Base-by-base conservation (phyloP, 305 asterid species). In the Fraxinus dipetala region DNA sequence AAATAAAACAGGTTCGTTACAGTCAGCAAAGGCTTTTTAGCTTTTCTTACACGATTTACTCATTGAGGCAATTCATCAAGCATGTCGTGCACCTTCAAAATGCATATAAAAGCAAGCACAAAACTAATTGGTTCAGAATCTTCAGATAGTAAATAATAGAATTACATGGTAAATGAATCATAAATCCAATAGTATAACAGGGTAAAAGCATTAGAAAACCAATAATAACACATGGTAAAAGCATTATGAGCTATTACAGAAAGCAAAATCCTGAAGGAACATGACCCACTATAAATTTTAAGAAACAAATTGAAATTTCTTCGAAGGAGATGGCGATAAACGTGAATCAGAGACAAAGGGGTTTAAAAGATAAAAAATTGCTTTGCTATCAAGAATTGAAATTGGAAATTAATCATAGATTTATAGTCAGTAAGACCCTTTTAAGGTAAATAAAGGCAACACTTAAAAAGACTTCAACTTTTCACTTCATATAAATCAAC, bases 51-150 rank as follows among this genome's bases (percentile, higher is more conserved):
- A 51, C 59, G 35, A 7, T 59, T 11, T 1, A 24, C 36, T 72
- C 76, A 18, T 4, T 51, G 38, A 78, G 79, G 72, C 72, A 72
- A 0, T 78, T 56, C 65, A 78, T 72, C 85, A 3, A 78, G 48
- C 82, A 82, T 0, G 26, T 78, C 2, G 85, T 69, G 45, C 22
- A 3, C 56, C 24, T 18, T 2, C 35, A 48, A 9, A 13, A 26
- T 63, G 14, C 72, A 2, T 75, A 65, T 8, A 45, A 31, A 10
- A 20, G 28, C 31, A 34, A 65, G 14, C 20, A 11, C 3, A 36
- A 40, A 2, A 10, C 2, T 1, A 32, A 5, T 9, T 16, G 6
- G 43, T 70, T 31, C 43, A 8, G 61, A 18, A n/a, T n/a, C 56
- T 63, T 22, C 34, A 20, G 51, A 14, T 18, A 56, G 31, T 31